Conservation (phyloP, 306 rosid genomes). For the Malus asiatica region DNA sequence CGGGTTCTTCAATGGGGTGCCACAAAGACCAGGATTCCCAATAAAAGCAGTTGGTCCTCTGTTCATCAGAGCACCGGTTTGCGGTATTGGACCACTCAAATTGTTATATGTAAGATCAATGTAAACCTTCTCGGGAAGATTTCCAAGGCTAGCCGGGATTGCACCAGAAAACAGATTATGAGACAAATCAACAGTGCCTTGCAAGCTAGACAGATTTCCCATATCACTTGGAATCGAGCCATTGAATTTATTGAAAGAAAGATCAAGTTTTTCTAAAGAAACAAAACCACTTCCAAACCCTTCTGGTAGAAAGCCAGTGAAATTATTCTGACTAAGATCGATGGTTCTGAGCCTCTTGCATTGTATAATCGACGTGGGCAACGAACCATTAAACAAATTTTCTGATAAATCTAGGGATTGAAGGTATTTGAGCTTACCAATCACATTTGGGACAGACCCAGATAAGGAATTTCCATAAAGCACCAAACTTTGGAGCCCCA, state of each 20-base stretch:
- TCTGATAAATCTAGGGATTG: slow-evolving; percentile 84
- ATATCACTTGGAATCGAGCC: slow-evolving; percentile 76
- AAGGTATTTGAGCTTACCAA: slow-evolving; percentile 74
- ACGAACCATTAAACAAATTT: slow-evolving; percentile 67
- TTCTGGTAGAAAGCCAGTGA: slow-evolving; percentile 63
- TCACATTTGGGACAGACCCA: slow-evolving; percentile 68
- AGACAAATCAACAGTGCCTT: slow-evolving; percentile 91
- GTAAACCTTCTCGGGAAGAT: slow-evolving; percentile 94
- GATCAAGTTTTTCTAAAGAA: slow-evolving; percentile 61
- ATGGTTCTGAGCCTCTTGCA: slow-evolving; percentile 74
- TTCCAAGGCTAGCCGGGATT: slow-evolving; percentile 83
- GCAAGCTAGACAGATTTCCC: slow-evolving; percentile 76
- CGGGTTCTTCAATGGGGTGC: slow-evolving; percentile 86
- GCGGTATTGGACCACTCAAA: slow-evolving; percentile 87
- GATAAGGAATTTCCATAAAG: slow-evolving; percentile 88
- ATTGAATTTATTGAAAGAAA: slow-evolving; percentile 65
- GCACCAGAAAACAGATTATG: slow-evolving; percentile 74
- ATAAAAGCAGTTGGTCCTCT: slow-evolving; percentile 99
- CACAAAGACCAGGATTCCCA: slow-evolving; percentile 88
- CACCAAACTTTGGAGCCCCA: slow-evolving; percentile 84
- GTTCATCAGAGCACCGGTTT: slow-evolving; percentile 89
- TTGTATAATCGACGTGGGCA: slow-evolving; percentile 51
- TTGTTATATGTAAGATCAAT: slow-evolving; percentile 83
- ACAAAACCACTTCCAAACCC: slow-evolving; percentile 54
- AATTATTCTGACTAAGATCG: slow-evolving; percentile 62